phyloP scores from a whole-genome alignment of 2,329 filamentous ascomycete genomes.

The Penicillium sp. region DNA sequence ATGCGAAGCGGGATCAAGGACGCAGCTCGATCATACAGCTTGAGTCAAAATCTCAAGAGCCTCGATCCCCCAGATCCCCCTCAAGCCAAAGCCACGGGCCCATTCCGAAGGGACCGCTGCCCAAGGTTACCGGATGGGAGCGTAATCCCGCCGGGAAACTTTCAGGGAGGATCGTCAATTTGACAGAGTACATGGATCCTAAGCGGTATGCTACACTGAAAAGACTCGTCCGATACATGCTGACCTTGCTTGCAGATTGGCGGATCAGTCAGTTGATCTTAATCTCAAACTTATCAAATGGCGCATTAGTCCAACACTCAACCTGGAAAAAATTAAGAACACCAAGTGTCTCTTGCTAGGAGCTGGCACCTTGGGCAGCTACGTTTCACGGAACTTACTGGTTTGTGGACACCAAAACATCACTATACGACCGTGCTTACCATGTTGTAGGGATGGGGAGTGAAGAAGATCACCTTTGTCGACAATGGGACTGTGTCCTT shows the following conservation, averaged over 20 bases:
- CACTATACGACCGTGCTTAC: conserved; percentile 5
- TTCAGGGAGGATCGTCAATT: conserved; percentile 72
- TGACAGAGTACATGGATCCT: conserved; percentile 94
- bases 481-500: conserved; percentile 93
- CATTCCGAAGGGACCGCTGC: conserved; percentile 75
- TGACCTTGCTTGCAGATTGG: conserved; percentile 53
- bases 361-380: conserved; percentile 89
- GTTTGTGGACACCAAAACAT: conserved; percentile 28
- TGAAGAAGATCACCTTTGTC: conserved; percentile 91
- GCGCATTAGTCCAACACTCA: conserved; percentile 85
- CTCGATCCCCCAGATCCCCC: conserved; percentile 28
- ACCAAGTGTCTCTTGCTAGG: conserved; percentile 89
- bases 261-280: conserved; percentile 91
- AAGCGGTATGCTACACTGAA: conserved; percentile 47
- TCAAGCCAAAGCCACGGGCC: conserved; percentile 14
- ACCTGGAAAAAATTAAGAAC: conserved; percentile 84
- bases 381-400: conserved; percentile 87
- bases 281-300: conserved; percentile 99
- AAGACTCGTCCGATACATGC: background rate
- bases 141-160: conserved; percentile 77
- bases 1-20: conserved; percentile 73
- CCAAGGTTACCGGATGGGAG: conserved; percentile 96
- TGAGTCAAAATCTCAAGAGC: conserved; percentile 36
- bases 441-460: conserved; percentile 72
- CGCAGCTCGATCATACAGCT: conserved; percentile 77